A percentile compares a stretch with the other conserved stretches of the same genome.
Evolutionary conservation across 805 yeast genomes (phyloP).

Genomic region (Metahyphopichia silvanorum): DNA sequence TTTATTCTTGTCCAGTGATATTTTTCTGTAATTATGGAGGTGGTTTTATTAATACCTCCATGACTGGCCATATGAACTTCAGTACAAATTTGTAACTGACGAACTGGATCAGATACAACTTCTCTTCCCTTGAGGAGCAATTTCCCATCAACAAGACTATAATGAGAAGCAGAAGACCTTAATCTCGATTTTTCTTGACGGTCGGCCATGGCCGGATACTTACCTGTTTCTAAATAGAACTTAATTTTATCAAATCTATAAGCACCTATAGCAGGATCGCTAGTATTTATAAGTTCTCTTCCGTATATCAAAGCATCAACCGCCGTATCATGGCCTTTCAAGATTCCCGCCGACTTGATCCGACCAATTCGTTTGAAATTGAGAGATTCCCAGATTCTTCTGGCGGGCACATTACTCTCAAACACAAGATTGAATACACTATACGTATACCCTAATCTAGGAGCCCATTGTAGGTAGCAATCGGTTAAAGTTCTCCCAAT

Average conservation of each 20-base stretch:
- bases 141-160: constrained; percentile 66
- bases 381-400: constrained; percentile 71
- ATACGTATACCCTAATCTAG: constrained; percentile 80
- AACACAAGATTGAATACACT: constrained; percentile 81
- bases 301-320: constrained; percentile 89
- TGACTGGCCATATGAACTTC: constrained; percentile 69
- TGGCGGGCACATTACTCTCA: constrained; percentile 82
- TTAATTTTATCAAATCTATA: constrained; percentile 74
- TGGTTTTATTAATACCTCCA: constrained; percentile 86
- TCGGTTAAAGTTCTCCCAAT: constrained; percentile 84
- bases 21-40: constrained; percentile 69
- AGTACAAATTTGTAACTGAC: constrained; percentile 72
- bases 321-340: constrained; percentile 79
- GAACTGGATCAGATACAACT: constrained; percentile 73
- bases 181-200: constrained; percentile 86
- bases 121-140: constrained; percentile 75
- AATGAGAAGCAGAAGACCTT: constrained; percentile 76
- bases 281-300: constrained; percentile 60
- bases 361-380: constrained; percentile 78
- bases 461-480: constrained; percentile 88
- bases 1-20: constrained; percentile 93
- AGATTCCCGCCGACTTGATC: constrained; percentile 81
- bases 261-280: constrained; percentile 48
- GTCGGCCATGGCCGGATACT: constrained; percentile 79
- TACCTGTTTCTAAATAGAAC: constrained; percentile 76